Evolutionary conservation across 2,329 filamentous ascomycete species (phyloP).

Genomic region (Fusarium irregulare): DNA sequence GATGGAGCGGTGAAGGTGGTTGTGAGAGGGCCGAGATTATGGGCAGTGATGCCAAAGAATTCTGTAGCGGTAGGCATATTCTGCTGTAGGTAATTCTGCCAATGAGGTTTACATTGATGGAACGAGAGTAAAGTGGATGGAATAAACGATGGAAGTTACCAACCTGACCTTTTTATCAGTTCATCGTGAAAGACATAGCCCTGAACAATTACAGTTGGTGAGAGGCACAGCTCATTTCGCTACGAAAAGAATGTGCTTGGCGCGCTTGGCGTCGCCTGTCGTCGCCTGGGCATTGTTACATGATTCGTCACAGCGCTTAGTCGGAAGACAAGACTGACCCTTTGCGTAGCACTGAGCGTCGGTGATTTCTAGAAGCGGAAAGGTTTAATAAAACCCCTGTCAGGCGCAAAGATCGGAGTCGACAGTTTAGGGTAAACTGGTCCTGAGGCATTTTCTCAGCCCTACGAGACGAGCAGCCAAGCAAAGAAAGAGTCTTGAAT

Average conservation of each 20-base stretch:
- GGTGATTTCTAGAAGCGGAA: neutral
- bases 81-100: too few species aligned
- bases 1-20: neutral
- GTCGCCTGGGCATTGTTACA: neutral
- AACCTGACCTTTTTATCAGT: neutral
- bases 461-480: too few species aligned
- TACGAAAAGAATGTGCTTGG: accelerated
- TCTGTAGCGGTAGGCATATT: conserved; percentile 1
- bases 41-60: neutral
- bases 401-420: too few species aligned
- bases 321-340: neutral
- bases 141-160: neutral
- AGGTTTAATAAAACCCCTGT: neutral
- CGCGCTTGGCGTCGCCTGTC: neutral
- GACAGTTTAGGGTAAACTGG: neutral
- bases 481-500: too few species aligned
- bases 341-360: neutral
- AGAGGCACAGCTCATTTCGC: neutral
- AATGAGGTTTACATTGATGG: neutral
- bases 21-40: neutral
- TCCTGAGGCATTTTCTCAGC: neutral
- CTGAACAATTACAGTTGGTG: neutral
- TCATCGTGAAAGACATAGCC: neutral
- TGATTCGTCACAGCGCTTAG: neutral
- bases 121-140: too few species aligned